Evolutionary conservation across 2,329 filamentous ascomycete species (phyloP).

Genomic region (Didymella pomorum): DNA sequence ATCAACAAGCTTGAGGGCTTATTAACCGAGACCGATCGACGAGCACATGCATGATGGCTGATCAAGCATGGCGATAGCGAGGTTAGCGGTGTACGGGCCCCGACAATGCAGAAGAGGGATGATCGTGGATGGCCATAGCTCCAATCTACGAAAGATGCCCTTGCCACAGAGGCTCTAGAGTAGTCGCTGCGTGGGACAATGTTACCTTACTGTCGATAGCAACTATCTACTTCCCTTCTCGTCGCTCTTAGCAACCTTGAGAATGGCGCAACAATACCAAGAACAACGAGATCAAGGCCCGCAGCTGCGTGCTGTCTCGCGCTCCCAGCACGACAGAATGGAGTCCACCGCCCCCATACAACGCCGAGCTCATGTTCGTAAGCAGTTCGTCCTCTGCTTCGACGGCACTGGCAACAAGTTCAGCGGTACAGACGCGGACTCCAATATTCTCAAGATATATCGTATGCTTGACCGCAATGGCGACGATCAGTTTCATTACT

Average conservation of each 20-base stretch:
- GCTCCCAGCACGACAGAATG: constrained; percentile 9
- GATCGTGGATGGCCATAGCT: constrained; percentile 3
- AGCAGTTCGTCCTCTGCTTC: constrained; percentile 66
- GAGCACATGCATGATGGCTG: constrained; percentile 20
- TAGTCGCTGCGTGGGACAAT: not conserved
- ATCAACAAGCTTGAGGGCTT: constrained; percentile 4
- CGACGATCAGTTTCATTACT: constrained; percentile 61
- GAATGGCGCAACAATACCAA: constrained; percentile 8
- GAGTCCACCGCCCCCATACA: constrained; percentile 12
- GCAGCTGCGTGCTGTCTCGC: constrained; percentile 3
- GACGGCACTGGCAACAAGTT: constrained; percentile 56
- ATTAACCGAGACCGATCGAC: not conserved
- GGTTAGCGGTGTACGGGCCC: not conserved
- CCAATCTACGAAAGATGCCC: not conserved
- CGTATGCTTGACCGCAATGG: constrained; percentile 72
- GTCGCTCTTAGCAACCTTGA: constrained; percentile 6
- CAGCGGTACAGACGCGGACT: constrained; percentile 51
- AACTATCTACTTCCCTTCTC: not conserved
- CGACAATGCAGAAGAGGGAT: not conserved
- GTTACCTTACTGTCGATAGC: not conserved
- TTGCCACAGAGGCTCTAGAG: constrained; percentile 7
- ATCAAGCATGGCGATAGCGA: constrained; percentile 1
- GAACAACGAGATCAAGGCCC: constrained; percentile 6
- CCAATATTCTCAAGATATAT: constrained; percentile 71
- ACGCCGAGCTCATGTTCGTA: constrained; percentile 48